These are phyloP conservation scores for Cicer judaicum DNA, from an alignment of 306 rosid genomes.

Conservation along the genomic window DNA sequence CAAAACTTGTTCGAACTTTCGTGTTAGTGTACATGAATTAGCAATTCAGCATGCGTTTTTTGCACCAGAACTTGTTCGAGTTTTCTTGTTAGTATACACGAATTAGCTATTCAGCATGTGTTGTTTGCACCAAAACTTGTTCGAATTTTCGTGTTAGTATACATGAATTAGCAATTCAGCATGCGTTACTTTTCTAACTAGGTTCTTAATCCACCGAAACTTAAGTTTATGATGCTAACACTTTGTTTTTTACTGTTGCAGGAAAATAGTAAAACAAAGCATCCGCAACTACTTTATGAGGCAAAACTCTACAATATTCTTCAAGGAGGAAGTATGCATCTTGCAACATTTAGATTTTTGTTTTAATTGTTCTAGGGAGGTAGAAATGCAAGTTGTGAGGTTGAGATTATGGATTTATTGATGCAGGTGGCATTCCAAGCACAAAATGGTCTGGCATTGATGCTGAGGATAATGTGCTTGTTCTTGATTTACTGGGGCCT, in stretches of 20 bases:
- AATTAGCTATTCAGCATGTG: constrained; percentile 25
- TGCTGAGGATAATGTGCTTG: constrained; percentile 60
- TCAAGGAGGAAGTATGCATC: constrained; percentile 95
- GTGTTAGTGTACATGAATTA: constrained; percentile 19
- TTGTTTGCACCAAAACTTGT: constrained; percentile 15
- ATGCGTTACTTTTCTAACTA: background rate
- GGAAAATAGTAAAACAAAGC: constrained; percentile 92
- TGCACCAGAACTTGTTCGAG: background rate
- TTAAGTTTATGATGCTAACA: background rate
- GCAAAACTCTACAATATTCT: constrained; percentile 83
- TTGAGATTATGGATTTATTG: constrained; percentile 13
- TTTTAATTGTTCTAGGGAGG: constrained; percentile 14
- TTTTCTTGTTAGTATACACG: constrained; percentile 9
- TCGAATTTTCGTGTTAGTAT: background rate
- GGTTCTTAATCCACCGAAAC: constrained; percentile 23
- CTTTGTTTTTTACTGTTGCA: constrained; percentile 43
- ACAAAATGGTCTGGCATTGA: constrained; percentile 60
- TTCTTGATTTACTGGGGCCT: constrained; percentile 63
- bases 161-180: constrained; percentile 35
- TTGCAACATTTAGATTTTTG: constrained; percentile 13
- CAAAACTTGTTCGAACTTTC: background rate
- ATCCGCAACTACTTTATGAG: constrained; percentile 87
- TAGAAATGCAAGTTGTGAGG: constrained; percentile 11
- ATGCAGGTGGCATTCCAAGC: constrained; percentile 61
- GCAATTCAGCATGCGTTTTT: constrained; percentile 25